phyloP scores from a whole-genome alignment of 208 protist species.

The Trypanosoma avium region DNA sequence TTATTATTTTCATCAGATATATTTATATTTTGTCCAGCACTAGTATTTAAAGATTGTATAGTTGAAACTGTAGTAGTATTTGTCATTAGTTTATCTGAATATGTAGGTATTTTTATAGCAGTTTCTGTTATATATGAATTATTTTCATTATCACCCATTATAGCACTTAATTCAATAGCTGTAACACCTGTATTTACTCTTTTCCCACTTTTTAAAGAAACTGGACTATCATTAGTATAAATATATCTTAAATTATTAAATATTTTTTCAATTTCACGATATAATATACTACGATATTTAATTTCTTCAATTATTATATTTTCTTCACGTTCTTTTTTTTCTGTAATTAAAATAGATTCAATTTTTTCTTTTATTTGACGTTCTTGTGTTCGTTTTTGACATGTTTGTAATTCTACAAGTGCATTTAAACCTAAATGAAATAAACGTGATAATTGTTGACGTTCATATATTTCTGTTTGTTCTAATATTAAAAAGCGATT shows the following conservation, averaged over 20 bases:
- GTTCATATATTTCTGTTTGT: slow-evolving; percentile 11
- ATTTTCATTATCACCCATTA: not conserved
- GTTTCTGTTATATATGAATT: slow-evolving; percentile 6
- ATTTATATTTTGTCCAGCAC: not conserved
- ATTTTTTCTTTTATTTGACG: not conserved
- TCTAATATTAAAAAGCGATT: not conserved
- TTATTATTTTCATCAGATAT: not conserved
- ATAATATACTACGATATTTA: not conserved
- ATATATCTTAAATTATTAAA: not conserved
- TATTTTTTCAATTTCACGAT: not conserved
- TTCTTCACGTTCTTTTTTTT: slow-evolving; percentile 11
- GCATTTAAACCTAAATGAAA: slow-evolving; percentile 7
- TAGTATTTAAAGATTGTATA: slow-evolving; percentile 5
- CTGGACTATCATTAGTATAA: not conserved
- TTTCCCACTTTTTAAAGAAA: not conserved
- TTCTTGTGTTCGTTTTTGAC: not conserved
- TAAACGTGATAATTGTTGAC: not conserved
- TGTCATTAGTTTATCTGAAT: not conserved
- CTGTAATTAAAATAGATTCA: not conserved
- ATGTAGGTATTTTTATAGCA: not conserved
- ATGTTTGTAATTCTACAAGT: slow-evolving; percentile 2
- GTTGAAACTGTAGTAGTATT: slow-evolving; percentile 7
- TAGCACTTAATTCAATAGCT: slow-evolving; percentile 14
- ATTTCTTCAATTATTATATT: slow-evolving; percentile 2
- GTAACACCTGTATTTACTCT: not conserved